Evolutionary conservation across 495 filamentous ascomycete genomes (phyloP), one percentile per base, ranked within the genome.

Genomic region (Penicillium macrosclerotiorum): DNA sequence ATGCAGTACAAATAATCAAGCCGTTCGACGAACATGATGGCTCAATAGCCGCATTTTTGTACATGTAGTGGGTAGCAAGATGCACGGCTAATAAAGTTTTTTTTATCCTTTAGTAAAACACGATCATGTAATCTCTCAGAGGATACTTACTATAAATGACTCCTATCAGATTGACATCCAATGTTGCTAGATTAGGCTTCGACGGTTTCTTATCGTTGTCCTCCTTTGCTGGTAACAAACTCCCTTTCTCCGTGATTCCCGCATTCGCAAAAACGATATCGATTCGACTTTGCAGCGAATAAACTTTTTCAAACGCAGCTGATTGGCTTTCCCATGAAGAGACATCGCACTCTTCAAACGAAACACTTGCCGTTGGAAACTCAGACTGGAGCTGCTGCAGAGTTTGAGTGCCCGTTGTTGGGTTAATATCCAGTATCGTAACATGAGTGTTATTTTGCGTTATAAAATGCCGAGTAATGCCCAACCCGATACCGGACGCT

Each of bases 251-350:
- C 0, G 68, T 68, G 18, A 82, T 65, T 2, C 79, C 79, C 0
- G 79, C 78, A 53, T 81, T 81, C 13, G 77, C 77, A 49, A 80
- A 69, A 2, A 79, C 77, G 9, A 79, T 42, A 38, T 82, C 75
- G 2, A 82, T 45, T 0, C 62, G 49, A 5, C 68, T 66, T 44
- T 41, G 62, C 23, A 65, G 45, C 4, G 59, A 50, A 37, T 62
- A 72, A 1, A 76, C 60, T 8, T 67, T 63, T 36, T 59, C 51
- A 43, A 80, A 80, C 0, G 57, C 72, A 0, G 54, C 54, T 1
- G 68, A 66, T 46, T 77, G 75, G 20, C 67, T 67, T 9, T 70
- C 62, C 75, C 75, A 80, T 0, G 63, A 71, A 0, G 73, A 62
- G 11, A 78, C 68, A 42, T 80, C 68, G 51, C 69, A 74, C 36